Evolutionary conservation across 2,329 filamentous ascomycete genomes (phyloP).

Genomic region (Akanthomyces dipterigenus): DNA sequence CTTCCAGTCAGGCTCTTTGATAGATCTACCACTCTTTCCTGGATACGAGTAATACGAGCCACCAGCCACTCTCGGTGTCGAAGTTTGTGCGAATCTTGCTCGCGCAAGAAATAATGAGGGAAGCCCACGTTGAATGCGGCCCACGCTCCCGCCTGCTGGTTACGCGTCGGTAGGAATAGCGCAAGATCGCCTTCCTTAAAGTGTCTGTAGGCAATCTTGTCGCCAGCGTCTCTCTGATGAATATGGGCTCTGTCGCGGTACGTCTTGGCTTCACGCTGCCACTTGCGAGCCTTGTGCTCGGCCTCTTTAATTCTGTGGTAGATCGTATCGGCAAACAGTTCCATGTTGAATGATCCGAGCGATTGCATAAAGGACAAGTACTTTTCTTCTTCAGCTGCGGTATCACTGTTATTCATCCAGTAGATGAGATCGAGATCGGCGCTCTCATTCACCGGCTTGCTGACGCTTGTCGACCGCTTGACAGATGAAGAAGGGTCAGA

Average conservation of each 20-base stretch:
- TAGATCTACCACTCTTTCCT: constrained; percentile 89
- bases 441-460: constrained; percentile 51
- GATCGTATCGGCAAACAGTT: constrained; percentile 76
- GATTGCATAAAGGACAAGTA: constrained; percentile 70
- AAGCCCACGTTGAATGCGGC: constrained; percentile 97
- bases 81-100: constrained; percentile 82
- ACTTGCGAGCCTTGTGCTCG: constrained; percentile 87
- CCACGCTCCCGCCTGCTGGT: constrained; percentile 92
- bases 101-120: constrained; percentile 92
- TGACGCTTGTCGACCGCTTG: constrained; percentile 46
- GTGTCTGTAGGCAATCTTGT: constrained; percentile 91
- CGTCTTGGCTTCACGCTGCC: constrained; percentile 78
- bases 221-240: constrained; percentile 77
- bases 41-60: constrained; percentile 81
- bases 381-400: constrained; percentile 60
- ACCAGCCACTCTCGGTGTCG: constrained; percentile 91
- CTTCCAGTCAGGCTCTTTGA: constrained; percentile 61
- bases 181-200: constrained; percentile 97
- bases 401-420: constrained; percentile 69
- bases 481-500: constrained; percentile 48
- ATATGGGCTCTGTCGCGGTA: constrained; percentile 83
- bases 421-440: constrained; percentile 67
- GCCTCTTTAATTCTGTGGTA: constrained; percentile 88
- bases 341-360: constrained; percentile 73
- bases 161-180: constrained; percentile 87